These are phyloP conservation scores for Pleurotus salmoneostramineus DNA, from an alignment of 768 basidiomycete genomes.

Conservation along the genomic window DNA sequence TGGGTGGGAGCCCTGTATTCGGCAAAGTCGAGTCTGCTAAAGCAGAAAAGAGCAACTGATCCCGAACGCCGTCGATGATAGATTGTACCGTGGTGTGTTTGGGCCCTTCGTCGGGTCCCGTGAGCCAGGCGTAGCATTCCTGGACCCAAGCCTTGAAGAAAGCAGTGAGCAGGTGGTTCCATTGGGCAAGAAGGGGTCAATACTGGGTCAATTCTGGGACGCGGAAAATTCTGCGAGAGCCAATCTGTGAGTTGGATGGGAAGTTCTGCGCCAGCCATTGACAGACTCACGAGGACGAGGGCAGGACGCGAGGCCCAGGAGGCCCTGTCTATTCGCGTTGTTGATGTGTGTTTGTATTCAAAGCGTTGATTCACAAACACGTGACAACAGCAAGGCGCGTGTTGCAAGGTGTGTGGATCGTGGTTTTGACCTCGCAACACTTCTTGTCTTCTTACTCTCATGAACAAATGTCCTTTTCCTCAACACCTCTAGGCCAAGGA, in stretches of 20 bases:
- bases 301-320: background rate
- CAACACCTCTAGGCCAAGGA: constrained; percentile 80
- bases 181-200: background rate
- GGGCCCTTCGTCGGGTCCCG: background rate
- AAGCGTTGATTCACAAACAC: background rate
- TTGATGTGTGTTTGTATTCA: constrained; percentile 2
- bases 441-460: constrained; percentile 4
- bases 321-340: background rate
- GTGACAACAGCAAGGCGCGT: constrained; percentile 6
- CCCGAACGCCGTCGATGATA: constrained; percentile 53
- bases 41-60: constrained; percentile 70
- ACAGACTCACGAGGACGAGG: background rate
- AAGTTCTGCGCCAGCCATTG: too few relatives aligned
- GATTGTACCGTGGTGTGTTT: constrained; percentile 8
- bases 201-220: constrained; percentile 3
- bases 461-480: constrained; percentile 76
- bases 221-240: background rate
- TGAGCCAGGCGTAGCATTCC: constrained; percentile 1
- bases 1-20: constrained; percentile 62
- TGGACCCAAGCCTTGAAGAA: constrained; percentile 1
- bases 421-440: background rate
- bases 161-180: background rate
- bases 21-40: constrained; percentile 67
- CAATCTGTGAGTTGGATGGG: background rate
- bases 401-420: background rate